Percentiles rank a stretch among this genome's conserved stretches.
phyloP scores from a whole-genome alignment of 345 rosid species.

The Salix purpurea region DNA sequence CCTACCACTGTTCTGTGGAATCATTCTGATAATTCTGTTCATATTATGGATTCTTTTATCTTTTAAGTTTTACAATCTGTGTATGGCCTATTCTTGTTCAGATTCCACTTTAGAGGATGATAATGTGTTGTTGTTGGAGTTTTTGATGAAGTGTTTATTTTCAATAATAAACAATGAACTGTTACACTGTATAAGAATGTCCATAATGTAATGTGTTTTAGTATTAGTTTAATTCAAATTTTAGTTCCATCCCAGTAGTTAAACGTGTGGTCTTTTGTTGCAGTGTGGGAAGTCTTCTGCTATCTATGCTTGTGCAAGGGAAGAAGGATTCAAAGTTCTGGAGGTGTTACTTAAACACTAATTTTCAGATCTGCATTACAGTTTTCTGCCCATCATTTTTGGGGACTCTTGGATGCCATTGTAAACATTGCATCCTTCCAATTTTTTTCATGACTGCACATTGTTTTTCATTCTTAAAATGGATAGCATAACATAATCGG shows the following conservation, averaged over 20 bases:
- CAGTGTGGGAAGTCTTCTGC: conserved; percentile 99
- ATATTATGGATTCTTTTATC: not conserved
- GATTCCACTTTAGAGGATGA: conserved; percentile 2
- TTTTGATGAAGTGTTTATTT: not conserved
- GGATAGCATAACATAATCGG: not conserved
- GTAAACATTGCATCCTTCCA: not conserved
- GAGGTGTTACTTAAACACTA: conserved; percentile 54
- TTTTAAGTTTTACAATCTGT: not conserved
- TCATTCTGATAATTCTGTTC: not conserved
- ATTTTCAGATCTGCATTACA: conserved; percentile 6
- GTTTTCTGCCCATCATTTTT: not conserved
- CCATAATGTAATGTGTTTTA: not conserved
- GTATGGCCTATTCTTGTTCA: not conserved
- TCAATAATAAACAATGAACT: not conserved
- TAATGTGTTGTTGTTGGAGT: not conserved
- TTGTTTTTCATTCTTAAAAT: not conserved
- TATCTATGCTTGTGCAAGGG: conserved; percentile 86
- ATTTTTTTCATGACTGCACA: not conserved
- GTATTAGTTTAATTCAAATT: not conserved
- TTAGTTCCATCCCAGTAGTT: conserved; percentile 2
- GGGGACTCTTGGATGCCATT: not conserved
- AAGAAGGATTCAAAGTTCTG: conserved; percentile 76
- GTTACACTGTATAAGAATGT: not conserved
- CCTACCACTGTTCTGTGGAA: not conserved
- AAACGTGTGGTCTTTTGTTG: conserved; percentile 9